Percentiles rank a stretch among this genome's conserved stretches.
These are phyloP conservation scores for Ogataea hybrid DNA, from an alignment of 1,139 yeast species.

Conservation along the genomic window DNA sequence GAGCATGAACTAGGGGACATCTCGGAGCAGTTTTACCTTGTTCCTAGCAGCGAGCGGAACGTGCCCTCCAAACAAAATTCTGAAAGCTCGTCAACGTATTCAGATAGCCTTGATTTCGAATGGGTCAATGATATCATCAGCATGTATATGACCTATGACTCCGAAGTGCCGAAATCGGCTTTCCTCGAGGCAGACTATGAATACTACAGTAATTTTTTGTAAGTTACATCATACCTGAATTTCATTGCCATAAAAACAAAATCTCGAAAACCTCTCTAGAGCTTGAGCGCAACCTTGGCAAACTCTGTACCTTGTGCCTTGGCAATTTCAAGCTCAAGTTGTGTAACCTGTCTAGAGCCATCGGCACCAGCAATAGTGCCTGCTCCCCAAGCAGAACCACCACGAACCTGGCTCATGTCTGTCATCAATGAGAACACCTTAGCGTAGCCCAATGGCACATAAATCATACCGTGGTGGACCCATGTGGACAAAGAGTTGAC, in stretches of 20 bases:
- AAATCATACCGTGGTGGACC: constrained; percentile 75
- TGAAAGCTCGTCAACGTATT: constrained; percentile 2
- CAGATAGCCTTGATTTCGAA: not conserved
- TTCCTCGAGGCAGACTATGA: constrained; percentile 2
- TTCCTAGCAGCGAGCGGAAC: not conserved
- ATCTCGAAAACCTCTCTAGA: not conserved
- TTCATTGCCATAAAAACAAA: not conserved
- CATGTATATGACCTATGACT: constrained; percentile 2
- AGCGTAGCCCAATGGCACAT: constrained; percentile 76
- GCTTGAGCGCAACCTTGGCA: constrained; percentile 36
- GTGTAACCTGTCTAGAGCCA: constrained; percentile 70
- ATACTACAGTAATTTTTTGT: constrained; percentile 4
- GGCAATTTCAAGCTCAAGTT: constrained; percentile 62
- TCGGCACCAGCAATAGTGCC: constrained; percentile 76
- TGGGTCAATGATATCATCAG: constrained; percentile 7
- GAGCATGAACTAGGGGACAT: not conserved
- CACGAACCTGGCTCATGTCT: constrained; percentile 67
- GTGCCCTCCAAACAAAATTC: not conserved
- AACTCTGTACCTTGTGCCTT: constrained; percentile 60
- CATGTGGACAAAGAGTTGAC: constrained; percentile 62
- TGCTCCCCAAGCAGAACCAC: constrained; percentile 88
- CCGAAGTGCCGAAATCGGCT: not conserved
- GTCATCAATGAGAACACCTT: constrained; percentile 54
- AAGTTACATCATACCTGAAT: not conserved
- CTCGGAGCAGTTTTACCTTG: constrained; percentile 1